Evolutionary conservation across 1,284 basidiomycete genomes (phyloP).

Genomic region (Taiwanofungus camphoratus): DNA sequence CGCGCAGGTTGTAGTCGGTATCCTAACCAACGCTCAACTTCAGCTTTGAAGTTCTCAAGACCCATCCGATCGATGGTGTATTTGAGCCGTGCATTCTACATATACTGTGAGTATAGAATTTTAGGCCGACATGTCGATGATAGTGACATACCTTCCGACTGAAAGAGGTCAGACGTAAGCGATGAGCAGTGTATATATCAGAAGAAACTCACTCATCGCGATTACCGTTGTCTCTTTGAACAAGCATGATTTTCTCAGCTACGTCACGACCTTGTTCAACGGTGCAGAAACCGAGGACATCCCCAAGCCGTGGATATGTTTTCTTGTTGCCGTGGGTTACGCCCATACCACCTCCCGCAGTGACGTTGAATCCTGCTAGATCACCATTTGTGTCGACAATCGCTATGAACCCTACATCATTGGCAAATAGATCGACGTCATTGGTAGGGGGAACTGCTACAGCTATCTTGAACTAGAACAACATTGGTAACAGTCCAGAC

Average conservation of each 20-base stretch:
- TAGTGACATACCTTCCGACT: slow-evolving; percentile 22
- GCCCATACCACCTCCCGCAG: slow-evolving; percentile 96
- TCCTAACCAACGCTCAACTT: slow-evolving; percentile 88
- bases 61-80: slow-evolving; percentile 98
- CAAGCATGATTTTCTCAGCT: slow-evolving; percentile 91
- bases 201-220: slow-evolving; percentile 68
- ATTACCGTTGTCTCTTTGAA: slow-evolving; percentile 95
- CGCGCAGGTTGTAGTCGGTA: slow-evolving; percentile 72
- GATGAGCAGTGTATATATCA: slow-evolving; percentile 6
- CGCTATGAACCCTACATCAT: slow-evolving; percentile 94
- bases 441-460: slow-evolving; percentile 96
- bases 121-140: background rate
- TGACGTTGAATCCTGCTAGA: slow-evolving; percentile 86
- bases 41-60: slow-evolving; percentile 78
- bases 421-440: slow-evolving; percentile 94
- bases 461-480: slow-evolving; percentile 88
- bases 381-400: slow-evolving; percentile 73
- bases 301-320: slow-evolving; percentile 91
- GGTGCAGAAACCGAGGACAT: slow-evolving; percentile 90
- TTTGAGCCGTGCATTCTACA: slow-evolving; percentile 86
- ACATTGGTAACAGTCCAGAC: background rate
- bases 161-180: slow-evolving; percentile 7
- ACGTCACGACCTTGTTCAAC: slow-evolving; percentile 83
- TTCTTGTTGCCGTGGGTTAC: slow-evolving; percentile 99
- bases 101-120: background rate